Conservation (phyloP, 2,329 filamentous ascomycete species). For the Monilinia polystroma region DNA sequence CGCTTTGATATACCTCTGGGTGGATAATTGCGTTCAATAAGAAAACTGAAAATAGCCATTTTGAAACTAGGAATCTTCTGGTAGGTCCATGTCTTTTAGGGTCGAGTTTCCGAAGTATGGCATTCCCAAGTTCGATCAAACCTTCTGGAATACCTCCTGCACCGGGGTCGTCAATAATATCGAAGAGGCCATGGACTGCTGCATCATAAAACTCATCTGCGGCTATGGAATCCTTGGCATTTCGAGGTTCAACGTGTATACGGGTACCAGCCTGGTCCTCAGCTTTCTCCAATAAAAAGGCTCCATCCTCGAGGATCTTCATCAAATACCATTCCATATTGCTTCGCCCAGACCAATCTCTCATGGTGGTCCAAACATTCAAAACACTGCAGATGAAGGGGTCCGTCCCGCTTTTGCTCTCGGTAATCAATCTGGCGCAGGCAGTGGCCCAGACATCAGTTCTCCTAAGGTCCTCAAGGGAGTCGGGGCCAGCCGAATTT, state of each 20-base stretch:
- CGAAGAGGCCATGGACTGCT: constrained; percentile 78
- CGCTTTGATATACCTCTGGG: constrained; percentile 65
- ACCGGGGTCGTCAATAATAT: constrained; percentile 80
- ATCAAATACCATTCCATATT: constrained; percentile 94
- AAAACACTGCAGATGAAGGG: constrained; percentile 80
- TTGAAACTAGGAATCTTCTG: constrained; percentile 79
- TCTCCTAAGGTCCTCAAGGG: constrained; percentile 74
- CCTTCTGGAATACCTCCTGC: constrained; percentile 83
- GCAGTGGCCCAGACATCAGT: constrained; percentile 86
- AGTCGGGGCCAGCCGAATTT: constrained; percentile 78
- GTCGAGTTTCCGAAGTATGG: constrained; percentile 76
- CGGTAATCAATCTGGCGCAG: constrained; percentile 77
- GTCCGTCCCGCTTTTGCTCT: constrained; percentile 73
- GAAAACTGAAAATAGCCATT: constrained; percentile 91
- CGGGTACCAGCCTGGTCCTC: constrained; percentile 74
- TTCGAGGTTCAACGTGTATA: constrained; percentile 70
- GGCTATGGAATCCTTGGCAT: constrained; percentile 75
- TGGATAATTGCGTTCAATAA: constrained; percentile 80
- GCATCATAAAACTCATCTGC: constrained; percentile 86
- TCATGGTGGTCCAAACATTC: constrained; percentile 82
- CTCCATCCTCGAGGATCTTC: constrained; percentile 89
- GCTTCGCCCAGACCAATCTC: constrained; percentile 84
- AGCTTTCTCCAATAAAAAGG: constrained; percentile 83
- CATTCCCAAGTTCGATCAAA: constrained; percentile 79
- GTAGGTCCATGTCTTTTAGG: constrained; percentile 70